These are phyloP conservation scores for Candida nonsorbophila DNA, from an alignment of 805 yeast species.

Conservation along the genomic window DNA sequence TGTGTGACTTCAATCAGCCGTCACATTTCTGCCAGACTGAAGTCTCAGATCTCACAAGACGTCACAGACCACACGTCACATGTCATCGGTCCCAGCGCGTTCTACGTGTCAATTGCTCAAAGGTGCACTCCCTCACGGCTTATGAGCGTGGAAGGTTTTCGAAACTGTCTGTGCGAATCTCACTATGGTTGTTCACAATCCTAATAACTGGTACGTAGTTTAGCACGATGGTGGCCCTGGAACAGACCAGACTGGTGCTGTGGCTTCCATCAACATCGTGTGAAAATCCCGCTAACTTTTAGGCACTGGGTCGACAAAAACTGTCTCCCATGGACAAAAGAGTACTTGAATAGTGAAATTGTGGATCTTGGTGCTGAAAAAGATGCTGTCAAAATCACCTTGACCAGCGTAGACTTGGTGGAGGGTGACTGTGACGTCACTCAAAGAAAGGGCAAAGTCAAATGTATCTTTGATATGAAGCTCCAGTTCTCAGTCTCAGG, in stretches of 20 bases:
- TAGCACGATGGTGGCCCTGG: not conserved
- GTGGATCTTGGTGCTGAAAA: conserved; percentile 19
- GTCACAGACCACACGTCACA: no score
- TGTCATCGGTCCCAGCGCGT: no score
- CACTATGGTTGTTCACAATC: conserved; percentile 64
- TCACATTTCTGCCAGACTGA: no score
- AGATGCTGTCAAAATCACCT: conserved; percentile 17
- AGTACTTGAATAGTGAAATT: conserved; percentile 41
- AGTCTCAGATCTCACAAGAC: no score
- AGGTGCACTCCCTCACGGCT: no score
- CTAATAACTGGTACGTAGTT: conserved; percentile 55
- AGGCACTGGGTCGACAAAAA: conserved; percentile 73
- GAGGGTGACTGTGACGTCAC: conserved; percentile 79
- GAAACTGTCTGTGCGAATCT: no score
- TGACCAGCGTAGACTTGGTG: conserved; percentile 38
- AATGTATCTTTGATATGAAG: conserved; percentile 66
- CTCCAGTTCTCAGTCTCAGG: conserved; percentile 45
- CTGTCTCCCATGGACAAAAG: conserved; percentile 59
- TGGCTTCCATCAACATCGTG: not conserved
- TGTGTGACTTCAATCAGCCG: no score
- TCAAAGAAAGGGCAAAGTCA: conserved; percentile 77
- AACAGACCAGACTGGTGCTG: not conserved
- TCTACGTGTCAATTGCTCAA: no score
- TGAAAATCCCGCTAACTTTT: conserved; percentile 11
- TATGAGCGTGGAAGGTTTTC: no score